These are phyloP conservation scores for Nakazawaea wickerhamii DNA, from an alignment of 805 yeast genomes.

Conservation along the genomic window DNA sequence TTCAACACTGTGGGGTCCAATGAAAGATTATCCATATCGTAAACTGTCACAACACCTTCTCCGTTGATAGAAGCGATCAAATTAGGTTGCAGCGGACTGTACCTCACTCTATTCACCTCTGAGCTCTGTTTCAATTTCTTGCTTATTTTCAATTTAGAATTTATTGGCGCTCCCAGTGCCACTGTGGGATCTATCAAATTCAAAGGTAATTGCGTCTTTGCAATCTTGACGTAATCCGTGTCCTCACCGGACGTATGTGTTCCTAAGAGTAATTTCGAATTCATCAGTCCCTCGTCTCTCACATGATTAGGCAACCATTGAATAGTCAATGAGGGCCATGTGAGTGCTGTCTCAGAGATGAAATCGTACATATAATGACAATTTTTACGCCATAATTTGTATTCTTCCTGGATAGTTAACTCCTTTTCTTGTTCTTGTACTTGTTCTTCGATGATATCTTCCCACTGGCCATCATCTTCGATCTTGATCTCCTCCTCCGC, in stretches of 20 bases:
- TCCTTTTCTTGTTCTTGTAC: constrained; percentile 25
- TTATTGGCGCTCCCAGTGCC: constrained; percentile 27
- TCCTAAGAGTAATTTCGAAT: constrained; percentile 55
- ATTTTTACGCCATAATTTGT: constrained; percentile 74
- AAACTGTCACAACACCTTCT: constrained; percentile 53
- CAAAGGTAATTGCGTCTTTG: constrained; percentile 53
- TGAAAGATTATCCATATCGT: constrained; percentile 30
- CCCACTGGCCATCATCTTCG: constrained; percentile 3
- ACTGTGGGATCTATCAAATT: constrained; percentile 23
- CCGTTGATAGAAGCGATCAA: constrained; percentile 66
- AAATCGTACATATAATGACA: constrained; percentile 80
- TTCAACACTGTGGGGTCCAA: constrained; percentile 28
- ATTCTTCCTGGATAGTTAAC: constrained; percentile 55
- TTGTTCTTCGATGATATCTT: constrained; percentile 9
- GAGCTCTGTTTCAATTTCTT: constrained; percentile 54
- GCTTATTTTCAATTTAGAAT: constrained; percentile 53
- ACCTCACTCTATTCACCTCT: constrained; percentile 73
- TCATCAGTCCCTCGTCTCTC: constrained; percentile 26
- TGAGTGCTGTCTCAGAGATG: constrained; percentile 71
- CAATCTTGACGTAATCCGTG: constrained; percentile 59
- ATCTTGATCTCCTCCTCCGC: constrained; percentile 1
- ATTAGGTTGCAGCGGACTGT: constrained; percentile 54
- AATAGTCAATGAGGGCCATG: constrained; percentile 78
- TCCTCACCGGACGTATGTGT: constrained; percentile 74
- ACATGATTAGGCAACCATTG: constrained; percentile 61